Evolutionary conservation across 345 rosid species (phyloP), one percentile per base, ranked within the genome.

Genomic region (Psidium friedrichsthalianum): DNA sequence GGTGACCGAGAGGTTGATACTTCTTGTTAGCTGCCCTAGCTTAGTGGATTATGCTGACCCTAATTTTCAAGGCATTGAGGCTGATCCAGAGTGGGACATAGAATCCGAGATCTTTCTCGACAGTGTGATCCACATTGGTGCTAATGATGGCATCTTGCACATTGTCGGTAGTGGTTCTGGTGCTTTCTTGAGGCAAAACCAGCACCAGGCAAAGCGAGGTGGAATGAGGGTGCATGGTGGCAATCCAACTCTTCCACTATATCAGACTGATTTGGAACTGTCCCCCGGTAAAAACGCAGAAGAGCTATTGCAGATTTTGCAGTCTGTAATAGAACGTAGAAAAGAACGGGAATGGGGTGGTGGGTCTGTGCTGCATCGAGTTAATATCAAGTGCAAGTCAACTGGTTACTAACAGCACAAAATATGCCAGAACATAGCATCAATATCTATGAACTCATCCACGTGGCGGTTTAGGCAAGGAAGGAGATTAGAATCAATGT

Each of bases 141-240:
- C 87, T 9, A 91, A 87, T 53, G 94, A 92, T 6, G 89, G 86
- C 32, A 90, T 90, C 51, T 93, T 97, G 27, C 96, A 93, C 74
- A 92, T 97, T 86, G 95, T 97, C 74, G 98, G 96, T 85, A 94
- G 96, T 91, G 91, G 92, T 83, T 92, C 96, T 84, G 95, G 94
- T 88, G 90, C 94, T 27, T 76, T 91, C 54, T 82, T 85, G 81
- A 93, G 92, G 86, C 93, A 93, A 89, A 95, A 89, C 83, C 98
- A 90, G 88, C 88, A 89, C 87, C 92, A 83, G 88, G 91, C 88
- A 56, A 91, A 92, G 14, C 85, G 92, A 24, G 74, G 56, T 55
- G 92, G 92, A 69, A 82, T 86, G n/a, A 88, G 92, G 87, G 87
- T 88, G 53, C 93, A 86, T 87, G 87, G 88, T 82, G 94, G 94